Base-by-base conservation (phyloP, 768 basidiomycete genomes). In the Mycena polygramma region DNA sequence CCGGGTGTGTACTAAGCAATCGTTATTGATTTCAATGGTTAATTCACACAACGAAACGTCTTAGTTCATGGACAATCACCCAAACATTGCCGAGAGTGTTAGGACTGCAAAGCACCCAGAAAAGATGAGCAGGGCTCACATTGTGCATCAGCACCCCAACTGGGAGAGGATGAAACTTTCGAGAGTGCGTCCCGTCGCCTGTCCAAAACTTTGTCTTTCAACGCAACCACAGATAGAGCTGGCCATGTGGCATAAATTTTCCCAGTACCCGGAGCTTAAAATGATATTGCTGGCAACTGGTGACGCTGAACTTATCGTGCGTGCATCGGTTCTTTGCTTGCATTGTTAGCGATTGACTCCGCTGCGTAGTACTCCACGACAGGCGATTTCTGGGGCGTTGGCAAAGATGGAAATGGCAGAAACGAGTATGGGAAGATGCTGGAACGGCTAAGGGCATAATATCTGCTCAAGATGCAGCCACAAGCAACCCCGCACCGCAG, bases 371-470 rank as follows among this genome's bases (percentile, higher is more conserved):
- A 41, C 26, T 19, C 7, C 39, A 46, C 43, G 0, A 11, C 7
- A 0, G 4, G 1, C 14, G 15, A 36, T 22, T 88, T 88, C 74
- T 89, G 89, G 88, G 63, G 54, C 1, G 35, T 64, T 6, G 63
- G 63, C 7, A 48, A 10, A 87, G 88, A 89, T 68, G 77, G 76
- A 13, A 70, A 79, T 54, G 87, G 87, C 14, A 80, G 82, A 43
- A 89, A 89, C 63, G 85, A 89, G 73, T 81, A 87, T 19, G 88
- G 87, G 20, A 87, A 85, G 70, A 81, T 84, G 1, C 79, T 88
- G 14, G 79, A 81, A 63, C 79, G 86, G 59, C 72, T 89, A 49
- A 80, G 87, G 48, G 30, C 30, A 30, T 30, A 30, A 30, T 30
- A 30, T 43, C 41, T 43, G 41, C 41, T 13, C 41, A 43, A 43